A percentile compares a stretch with the other conserved stretches of the same genome.
phyloP scores from a whole-genome alignment of 306 rosid species.

The Casuarina glauca region DNA sequence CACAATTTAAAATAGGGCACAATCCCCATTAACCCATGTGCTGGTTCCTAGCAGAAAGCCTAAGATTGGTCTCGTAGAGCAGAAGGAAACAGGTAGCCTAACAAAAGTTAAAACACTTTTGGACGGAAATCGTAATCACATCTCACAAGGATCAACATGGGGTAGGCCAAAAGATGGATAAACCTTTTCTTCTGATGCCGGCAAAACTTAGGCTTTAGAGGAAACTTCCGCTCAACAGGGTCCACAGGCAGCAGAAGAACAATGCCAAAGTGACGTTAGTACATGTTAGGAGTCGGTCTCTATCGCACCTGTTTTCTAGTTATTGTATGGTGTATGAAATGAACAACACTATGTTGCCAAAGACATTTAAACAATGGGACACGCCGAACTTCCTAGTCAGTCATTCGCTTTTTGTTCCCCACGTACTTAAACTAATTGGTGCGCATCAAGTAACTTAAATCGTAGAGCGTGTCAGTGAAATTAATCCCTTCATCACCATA shows the following conservation, averaged over 20 bases:
- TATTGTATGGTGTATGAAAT: background rate
- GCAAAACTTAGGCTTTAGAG: background rate
- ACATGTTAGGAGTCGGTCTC: background rate
- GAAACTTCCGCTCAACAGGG: background rate
- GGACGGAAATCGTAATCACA: conserved; percentile 27
- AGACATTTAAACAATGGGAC: background rate
- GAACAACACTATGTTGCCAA: background rate
- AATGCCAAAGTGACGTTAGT: background rate
- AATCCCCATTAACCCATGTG: too few relatives aligned
- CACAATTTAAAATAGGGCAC: too few relatives aligned
- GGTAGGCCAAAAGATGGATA: conserved; percentile 33
- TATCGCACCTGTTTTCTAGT: background rate
- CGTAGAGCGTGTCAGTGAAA: background rate
- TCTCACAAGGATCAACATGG: conserved; percentile 19
- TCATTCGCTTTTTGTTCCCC: background rate
- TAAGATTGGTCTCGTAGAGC: background rate
- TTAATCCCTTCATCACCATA: background rate
- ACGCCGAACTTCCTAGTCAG: background rate
- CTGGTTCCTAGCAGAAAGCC: background rate
- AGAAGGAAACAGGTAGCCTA: conserved; percentile 37
- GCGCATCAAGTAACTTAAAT: background rate
- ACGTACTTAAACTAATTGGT: background rate
- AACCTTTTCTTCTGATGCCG: background rate
- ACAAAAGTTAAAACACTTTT: background rate
- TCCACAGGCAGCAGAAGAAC: background rate